These are phyloP conservation scores for Gossypium turneri DNA, from an alignment of 345 rosid species.

Conservation along the genomic window DNA sequence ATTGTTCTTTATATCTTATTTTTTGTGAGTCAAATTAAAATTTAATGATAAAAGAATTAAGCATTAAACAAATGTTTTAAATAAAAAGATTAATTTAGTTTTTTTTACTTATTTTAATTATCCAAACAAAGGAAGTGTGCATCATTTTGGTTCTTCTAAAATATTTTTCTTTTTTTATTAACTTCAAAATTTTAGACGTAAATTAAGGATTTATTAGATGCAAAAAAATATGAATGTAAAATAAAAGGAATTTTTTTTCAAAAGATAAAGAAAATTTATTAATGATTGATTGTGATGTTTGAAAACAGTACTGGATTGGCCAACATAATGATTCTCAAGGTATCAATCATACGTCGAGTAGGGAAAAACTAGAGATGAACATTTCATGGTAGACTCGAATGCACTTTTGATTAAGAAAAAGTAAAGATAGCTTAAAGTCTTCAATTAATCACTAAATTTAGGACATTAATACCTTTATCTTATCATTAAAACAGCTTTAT, in stretches of 20 bases:
- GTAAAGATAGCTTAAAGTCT: background rate
- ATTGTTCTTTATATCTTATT: too few species aligned
- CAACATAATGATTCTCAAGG: background rate
- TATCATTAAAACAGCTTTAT: background rate
- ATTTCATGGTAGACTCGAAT: background rate
- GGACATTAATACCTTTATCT: background rate
- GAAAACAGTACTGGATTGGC: background rate
- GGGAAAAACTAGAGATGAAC: background rate
- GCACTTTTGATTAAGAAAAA: background rate
- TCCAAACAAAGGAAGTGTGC: too few species aligned
- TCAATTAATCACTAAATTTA: conserved; percentile 1
- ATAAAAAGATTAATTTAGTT: too few species aligned
- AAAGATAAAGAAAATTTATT: background rate
- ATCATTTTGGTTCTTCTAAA: too few species aligned
- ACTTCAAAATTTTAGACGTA: too few species aligned
- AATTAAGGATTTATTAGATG: too few species aligned
- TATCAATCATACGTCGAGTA: background rate
- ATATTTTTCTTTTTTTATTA: too few species aligned
- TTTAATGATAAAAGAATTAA: too few species aligned
- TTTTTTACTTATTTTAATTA: background rate
- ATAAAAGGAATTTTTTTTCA: background rate
- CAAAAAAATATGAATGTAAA: too few species aligned
- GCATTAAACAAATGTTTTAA: too few species aligned
- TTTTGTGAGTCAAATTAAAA: too few species aligned
- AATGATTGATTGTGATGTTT: background rate